phyloP scores from a whole-genome alignment of 768 basidiomycete genomes.

The Hypholoma sublateritium region DNA sequence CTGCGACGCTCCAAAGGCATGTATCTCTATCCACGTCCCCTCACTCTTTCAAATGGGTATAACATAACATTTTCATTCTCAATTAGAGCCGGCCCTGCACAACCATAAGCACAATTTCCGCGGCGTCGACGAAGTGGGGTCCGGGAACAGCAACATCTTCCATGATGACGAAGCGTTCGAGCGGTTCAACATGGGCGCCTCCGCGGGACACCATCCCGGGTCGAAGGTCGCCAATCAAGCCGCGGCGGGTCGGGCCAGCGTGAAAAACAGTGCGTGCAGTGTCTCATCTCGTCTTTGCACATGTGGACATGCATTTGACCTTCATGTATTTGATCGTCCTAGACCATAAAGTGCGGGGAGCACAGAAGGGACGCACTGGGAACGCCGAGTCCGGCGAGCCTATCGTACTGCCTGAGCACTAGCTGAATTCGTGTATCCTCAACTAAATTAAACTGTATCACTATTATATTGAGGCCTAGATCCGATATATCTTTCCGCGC shows the following conservation, averaged over 20 bases:
- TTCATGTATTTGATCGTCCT: not conserved
- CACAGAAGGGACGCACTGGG: not conserved
- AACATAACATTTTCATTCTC: not conserved
- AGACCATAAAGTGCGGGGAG: conserved; percentile 19
- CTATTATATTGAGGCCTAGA: not conserved
- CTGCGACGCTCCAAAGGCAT: conserved; percentile 13
- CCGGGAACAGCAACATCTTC: conserved; percentile 10
- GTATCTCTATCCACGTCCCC: not conserved
- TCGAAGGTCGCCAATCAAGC: conserved; percentile 9
- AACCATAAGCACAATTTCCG: conserved; percentile 15
- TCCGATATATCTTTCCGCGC: too few relatives aligned
- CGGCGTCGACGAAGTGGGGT: not conserved
- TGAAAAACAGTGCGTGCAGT: conserved; percentile 14
- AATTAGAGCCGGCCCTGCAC: conserved; percentile 14
- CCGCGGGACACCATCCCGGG: not conserved
- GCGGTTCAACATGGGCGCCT: conserved; percentile 18
- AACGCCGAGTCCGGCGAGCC: not conserved
- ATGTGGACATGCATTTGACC: not conserved
- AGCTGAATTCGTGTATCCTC: not conserved
- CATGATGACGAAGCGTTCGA: conserved; percentile 22
- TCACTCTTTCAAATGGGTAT: too few relatives aligned
- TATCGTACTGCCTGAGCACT: not conserved
- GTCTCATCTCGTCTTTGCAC: too few relatives aligned
- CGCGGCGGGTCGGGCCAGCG: conserved; percentile 4
- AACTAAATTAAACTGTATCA: not conserved